These are phyloP conservation scores for Botrytis fragariae DNA, from an alignment of 2,329 filamentous ascomycete genomes.

Conservation along the genomic window DNA sequence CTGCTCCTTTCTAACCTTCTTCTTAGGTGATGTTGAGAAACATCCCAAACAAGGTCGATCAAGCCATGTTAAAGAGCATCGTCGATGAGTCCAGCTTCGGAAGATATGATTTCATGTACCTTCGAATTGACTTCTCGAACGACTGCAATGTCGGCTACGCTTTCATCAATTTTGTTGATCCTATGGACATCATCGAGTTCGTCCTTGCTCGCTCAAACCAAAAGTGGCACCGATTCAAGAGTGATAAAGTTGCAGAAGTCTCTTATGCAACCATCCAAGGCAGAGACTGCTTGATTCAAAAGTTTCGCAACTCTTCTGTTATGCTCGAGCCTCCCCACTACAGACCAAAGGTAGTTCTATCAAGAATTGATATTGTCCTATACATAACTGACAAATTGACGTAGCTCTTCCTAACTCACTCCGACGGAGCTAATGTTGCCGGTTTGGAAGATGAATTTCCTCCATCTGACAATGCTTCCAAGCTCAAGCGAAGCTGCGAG, in stretches of 20 bases:
- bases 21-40: conserved; percentile 87
- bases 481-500: conserved; percentile 83
- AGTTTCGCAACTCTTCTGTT: conserved; percentile 94
- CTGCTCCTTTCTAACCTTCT: conserved; percentile 20
- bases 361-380: conserved; percentile 37
- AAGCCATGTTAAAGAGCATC: conserved; percentile 72
- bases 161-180: conserved; percentile 91
- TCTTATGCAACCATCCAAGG: conserved; percentile 98
- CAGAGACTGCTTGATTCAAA: conserved; percentile 83
- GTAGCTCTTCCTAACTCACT: conserved; percentile 54
- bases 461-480: conserved; percentile 76
- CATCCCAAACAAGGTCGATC: conserved; percentile 86
- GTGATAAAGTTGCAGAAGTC: conserved; percentile 81
- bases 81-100: conserved; percentile 77
- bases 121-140: conserved; percentile 84
- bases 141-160: conserved; percentile 93
- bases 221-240: conserved; percentile 76
- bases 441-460: conserved; percentile 77
- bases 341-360: conserved; percentile 68
- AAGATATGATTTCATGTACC: conserved; percentile 91
- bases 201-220: conserved; percentile 68
- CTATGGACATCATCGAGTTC: conserved; percentile 75
- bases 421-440: conserved; percentile 56
- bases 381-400: conserved; percentile 39
- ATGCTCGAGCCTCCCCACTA: conserved; percentile 84